These are phyloP conservation scores for Clitopilus hobsonii DNA, from an alignment of 768 basidiomycete genomes.

Conservation along the genomic window DNA sequence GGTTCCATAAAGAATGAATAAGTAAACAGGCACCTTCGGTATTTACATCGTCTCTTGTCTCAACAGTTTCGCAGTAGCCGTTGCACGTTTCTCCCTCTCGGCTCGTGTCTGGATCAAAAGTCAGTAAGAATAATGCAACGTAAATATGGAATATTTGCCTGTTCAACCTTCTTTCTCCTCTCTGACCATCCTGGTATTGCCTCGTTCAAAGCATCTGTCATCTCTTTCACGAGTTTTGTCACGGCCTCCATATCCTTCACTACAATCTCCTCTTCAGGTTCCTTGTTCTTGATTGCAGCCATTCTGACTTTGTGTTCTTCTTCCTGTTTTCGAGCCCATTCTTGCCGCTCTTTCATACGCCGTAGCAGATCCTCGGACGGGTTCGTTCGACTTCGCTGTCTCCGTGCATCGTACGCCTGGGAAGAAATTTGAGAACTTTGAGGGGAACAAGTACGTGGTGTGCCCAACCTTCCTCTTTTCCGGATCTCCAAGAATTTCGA, in stretches of 20 bases:
- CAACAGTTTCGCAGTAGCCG: neutral
- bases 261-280: slow-evolving; percentile 29
- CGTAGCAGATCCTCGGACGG: slow-evolving; percentile 34
- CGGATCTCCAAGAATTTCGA: slow-evolving; percentile 52
- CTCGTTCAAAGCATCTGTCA: slow-evolving; percentile 50
- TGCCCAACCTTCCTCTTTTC: slow-evolving; percentile 52
- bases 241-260: slow-evolving; percentile 34
- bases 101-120: slow-evolving; percentile 14
- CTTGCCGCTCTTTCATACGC: slow-evolving; percentile 44
- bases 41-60: neutral
- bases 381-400: slow-evolving; percentile 14
- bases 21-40: neutral
- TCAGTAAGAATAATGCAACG: neutral
- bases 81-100: slow-evolving; percentile 4
- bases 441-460: no score
- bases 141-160: slow-evolving; percentile 30
- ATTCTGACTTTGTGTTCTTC: slow-evolving; percentile 48
- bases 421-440: neutral
- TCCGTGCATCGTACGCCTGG: slow-evolving; percentile 42
- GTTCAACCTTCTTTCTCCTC: slow-evolving; percentile 44
- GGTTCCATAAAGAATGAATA: neutral
- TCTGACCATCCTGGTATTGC: slow-evolving; percentile 60
- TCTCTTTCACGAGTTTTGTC: slow-evolving; percentile 41
- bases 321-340: slow-evolving; percentile 49
- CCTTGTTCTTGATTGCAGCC: slow-evolving; percentile 29